Evolutionary conservation across 2,329 filamentous ascomycete species (phyloP).

Genomic region (Diaporthe longicolla): DNA sequence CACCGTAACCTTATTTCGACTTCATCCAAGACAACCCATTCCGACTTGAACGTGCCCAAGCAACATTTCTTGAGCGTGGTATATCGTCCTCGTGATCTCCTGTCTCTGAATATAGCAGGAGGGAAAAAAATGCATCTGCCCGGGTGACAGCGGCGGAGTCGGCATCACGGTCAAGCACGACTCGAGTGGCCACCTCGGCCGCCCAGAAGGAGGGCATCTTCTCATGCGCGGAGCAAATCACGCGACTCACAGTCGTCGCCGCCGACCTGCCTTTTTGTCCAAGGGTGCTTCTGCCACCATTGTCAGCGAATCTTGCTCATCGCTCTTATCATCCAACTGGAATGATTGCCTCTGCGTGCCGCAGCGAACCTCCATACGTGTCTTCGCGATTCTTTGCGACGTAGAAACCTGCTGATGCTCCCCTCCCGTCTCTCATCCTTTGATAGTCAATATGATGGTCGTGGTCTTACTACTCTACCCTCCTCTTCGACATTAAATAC

Average conservation of each 20-base stretch:
- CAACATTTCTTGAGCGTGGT: not conserved
- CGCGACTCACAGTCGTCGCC: constrained; percentile 1
- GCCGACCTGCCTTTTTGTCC: not conserved
- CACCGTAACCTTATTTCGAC: constrained; percentile 31
- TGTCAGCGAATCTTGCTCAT: not conserved
- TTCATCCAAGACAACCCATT: not conserved
- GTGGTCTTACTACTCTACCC: constrained; percentile 18
- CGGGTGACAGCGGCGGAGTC: not conserved
- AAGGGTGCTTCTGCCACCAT: not conserved
- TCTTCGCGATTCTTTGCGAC: not conserved
- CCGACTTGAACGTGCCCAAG: not conserved
- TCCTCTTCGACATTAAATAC: constrained; percentile 12
- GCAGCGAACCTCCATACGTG: not conserved
- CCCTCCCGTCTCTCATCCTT: not conserved
- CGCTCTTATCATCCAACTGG: constrained; percentile 17
- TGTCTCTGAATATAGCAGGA: not conserved
- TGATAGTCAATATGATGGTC: not conserved
- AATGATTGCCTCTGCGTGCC: not conserved
- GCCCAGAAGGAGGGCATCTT: not conserved
- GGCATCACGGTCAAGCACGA: not conserved
- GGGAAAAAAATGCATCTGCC: too few relatives aligned
- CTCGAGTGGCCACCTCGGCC: not conserved
- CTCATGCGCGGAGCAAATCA: constrained; percentile 26
- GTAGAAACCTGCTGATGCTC: not conserved
- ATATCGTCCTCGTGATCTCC: not conserved